A percentile compares a stretch with the other conserved stretches of the same genome.
These are phyloP conservation scores for Chlorencoelia australis DNA, from an alignment of 2,329 filamentous ascomycete genomes.

Conservation along the genomic window DNA sequence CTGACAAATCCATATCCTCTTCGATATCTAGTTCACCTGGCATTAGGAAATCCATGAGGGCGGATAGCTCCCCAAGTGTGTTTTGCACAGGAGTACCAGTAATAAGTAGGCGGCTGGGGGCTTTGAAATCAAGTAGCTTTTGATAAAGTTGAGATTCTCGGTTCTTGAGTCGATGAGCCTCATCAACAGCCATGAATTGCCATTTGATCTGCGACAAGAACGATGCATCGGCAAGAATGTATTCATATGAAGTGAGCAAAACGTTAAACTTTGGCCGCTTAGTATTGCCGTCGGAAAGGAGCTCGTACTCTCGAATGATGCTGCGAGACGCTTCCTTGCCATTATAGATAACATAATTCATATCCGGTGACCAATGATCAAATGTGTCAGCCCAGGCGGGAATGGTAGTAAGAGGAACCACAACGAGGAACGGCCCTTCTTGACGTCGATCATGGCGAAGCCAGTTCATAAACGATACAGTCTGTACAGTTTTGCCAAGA, in stretches of 20 bases:
- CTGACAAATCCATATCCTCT: slow-evolving; percentile 76
- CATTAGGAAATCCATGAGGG: slow-evolving; percentile 91
- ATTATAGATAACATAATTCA: slow-evolving; percentile 96
- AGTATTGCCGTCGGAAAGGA: slow-evolving; percentile 75
- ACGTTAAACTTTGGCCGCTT: slow-evolving; percentile 94
- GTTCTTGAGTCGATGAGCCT: slow-evolving; percentile 95
- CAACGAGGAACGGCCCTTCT: slow-evolving; percentile 90
- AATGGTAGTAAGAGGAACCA: slow-evolving; percentile 95
- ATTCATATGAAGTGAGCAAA: slow-evolving; percentile 96
- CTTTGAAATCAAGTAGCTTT: slow-evolving; percentile 74
- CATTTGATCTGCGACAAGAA: slow-evolving; percentile 89
- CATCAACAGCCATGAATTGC: slow-evolving; percentile 94
- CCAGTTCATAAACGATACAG: slow-evolving; percentile 95
- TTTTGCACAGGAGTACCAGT: slow-evolving; percentile 98
- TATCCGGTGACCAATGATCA: slow-evolving; percentile 86
- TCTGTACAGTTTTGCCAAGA: slow-evolving; percentile 95
- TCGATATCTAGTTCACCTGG: slow-evolving; percentile 90
- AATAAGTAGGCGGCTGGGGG: slow-evolving; percentile 83
- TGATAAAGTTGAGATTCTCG: slow-evolving; percentile 87
- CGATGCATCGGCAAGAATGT: slow-evolving; percentile 74
- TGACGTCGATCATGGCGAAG: slow-evolving; percentile 80
- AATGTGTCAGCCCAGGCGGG: slow-evolving; percentile 98
- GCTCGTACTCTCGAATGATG: slow-evolving; percentile 83
- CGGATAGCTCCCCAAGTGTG: slow-evolving; percentile 83
- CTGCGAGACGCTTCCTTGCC: slow-evolving; percentile 78